Evolutionary conservation across 495 filamentous ascomycete species (phyloP), one percentile per base, ranked within the genome.

Genomic region (Xylaria nigripes): DNA sequence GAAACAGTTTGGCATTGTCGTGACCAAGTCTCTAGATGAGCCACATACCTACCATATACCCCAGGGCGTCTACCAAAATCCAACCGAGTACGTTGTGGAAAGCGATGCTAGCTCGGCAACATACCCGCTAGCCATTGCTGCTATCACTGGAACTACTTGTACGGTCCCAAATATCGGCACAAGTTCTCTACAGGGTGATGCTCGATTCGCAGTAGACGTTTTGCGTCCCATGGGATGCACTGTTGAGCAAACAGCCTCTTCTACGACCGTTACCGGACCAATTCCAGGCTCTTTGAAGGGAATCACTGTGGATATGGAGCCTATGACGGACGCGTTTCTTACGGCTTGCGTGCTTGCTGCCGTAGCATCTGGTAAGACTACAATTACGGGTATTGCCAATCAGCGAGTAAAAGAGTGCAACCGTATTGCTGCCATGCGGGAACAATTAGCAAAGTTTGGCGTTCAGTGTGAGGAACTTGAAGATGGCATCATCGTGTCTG

Each of bases 391-490:
- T 44, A 99, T 99, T 68, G 91, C 93, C n/a, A 99, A 99, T 66
- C 93, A 99, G 68, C 82, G 92, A 56, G 90, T 96, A 56, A 99
- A 99, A 68, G 93, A 99, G 68, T 99, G 93, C 75, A 94, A 99
- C 68, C 86, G 93, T 24, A 97, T 99, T 62, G 75, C 79, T 61
- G 94, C 94, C 38, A 97, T 99, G 94, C 90, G 92, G 61, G 89
- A 91, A 56, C 83, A 97, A 68, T 81, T 99, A 36, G 86, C 86
- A n/a, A 96, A 96, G 63, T 99, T 95, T 62, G 92, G 93, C 10
- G 89, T 99, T 6, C 70, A 76, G 13, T 96, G 90, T 67, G 79
- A 84, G 12, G 89, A 95, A 65, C 82, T 94, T 38, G 88, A 94
- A 36, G 91, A 99, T 67, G 93, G 93, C 32, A 94, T 99, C 51